Conservation (phyloP, 2,329 filamentous ascomycete species). For the Echinosphaeria canescens region DNA sequence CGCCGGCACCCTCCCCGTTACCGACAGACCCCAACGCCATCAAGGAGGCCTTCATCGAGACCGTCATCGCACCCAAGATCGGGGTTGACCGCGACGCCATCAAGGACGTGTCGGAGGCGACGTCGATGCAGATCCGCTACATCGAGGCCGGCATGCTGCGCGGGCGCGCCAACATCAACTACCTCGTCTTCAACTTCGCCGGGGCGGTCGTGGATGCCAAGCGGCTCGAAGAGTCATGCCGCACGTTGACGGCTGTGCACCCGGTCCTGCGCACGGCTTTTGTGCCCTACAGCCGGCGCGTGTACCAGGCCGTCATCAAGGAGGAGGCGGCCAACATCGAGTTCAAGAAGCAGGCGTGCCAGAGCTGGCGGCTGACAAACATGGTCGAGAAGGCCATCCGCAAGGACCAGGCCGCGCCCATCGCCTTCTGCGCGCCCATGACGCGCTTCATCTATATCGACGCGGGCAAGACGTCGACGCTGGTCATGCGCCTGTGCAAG, state of each 20-base stretch:
- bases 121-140: constrained; percentile 21
- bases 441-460: constrained; percentile 29
- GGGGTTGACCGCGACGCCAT: constrained; percentile 18
- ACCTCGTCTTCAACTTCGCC: constrained; percentile 23
- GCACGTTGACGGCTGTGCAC: constrained; percentile 19
- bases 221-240: constrained; percentile 23
- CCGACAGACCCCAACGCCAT: too few relatives aligned
- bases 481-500: constrained; percentile 23
- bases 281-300: constrained; percentile 18
- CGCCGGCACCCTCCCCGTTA: too few relatives aligned
- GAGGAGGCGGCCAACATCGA: constrained; percentile 17
- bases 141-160: constrained; percentile 24
- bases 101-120: constrained; percentile 24
- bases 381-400: constrained; percentile 17
- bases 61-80: constrained; percentile 18
- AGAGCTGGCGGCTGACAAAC: constrained; percentile 15
- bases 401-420: constrained; percentile 15
- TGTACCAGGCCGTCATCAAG: constrained; percentile 25
- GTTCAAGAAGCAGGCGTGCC: constrained; percentile 19
- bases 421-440: constrained; percentile 18
- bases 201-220: constrained; percentile 15
- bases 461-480: constrained; percentile 19
- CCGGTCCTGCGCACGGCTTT: constrained; percentile 33
- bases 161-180: constrained; percentile 20
- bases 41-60: constrained; percentile 15